A percentile compares a stretch with the other conserved stretches of the same genome.
These are phyloP conservation scores for Stagonosporopsis vannaccii DNA, from an alignment of 2,329 filamentous ascomycete species.

Conservation along the genomic window DNA sequence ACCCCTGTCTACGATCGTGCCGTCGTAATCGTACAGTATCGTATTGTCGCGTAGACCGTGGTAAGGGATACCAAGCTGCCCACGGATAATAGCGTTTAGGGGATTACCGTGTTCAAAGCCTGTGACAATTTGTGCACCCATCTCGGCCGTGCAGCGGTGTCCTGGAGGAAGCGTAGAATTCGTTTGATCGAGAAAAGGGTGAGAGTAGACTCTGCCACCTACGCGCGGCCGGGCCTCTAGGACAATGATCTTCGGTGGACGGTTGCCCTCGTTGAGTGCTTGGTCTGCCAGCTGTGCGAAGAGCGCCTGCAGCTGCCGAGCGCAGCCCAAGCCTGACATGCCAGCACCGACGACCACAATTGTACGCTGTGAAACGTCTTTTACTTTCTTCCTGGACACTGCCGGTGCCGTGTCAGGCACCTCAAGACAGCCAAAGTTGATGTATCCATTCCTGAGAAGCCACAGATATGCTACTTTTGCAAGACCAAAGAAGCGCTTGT, in stretches of 20 bases:
- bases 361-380: constrained; percentile 67
- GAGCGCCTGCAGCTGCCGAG: constrained; percentile 86
- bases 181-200: constrained; percentile 68
- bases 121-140: constrained; percentile 98
- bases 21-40: constrained; percentile 87
- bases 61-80: constrained; percentile 86
- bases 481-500: constrained; percentile 85
- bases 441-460: constrained; percentile 88
- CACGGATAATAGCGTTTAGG: constrained; percentile 86
- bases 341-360: constrained; percentile 90
- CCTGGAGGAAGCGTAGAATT: constrained; percentile 58
- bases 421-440: constrained; percentile 93
- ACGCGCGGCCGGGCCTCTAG: constrained; percentile 87
- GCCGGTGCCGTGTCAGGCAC: constrained; percentile 59
- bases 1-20: constrained; percentile 76
- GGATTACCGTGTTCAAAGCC: constrained; percentile 97
- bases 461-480: constrained; percentile 91
- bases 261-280: constrained; percentile 70
- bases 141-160: constrained; percentile 82
- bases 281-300: constrained; percentile 79
- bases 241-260: constrained; percentile 76
- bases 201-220: constrained; percentile 93
- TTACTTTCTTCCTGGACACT: constrained; percentile 48
- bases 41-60: constrained; percentile 81
- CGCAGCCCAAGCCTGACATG: constrained; percentile 91